Conservation (phyloP, 352 stramenopile species). For the Phytophthora cactorum region DNA sequence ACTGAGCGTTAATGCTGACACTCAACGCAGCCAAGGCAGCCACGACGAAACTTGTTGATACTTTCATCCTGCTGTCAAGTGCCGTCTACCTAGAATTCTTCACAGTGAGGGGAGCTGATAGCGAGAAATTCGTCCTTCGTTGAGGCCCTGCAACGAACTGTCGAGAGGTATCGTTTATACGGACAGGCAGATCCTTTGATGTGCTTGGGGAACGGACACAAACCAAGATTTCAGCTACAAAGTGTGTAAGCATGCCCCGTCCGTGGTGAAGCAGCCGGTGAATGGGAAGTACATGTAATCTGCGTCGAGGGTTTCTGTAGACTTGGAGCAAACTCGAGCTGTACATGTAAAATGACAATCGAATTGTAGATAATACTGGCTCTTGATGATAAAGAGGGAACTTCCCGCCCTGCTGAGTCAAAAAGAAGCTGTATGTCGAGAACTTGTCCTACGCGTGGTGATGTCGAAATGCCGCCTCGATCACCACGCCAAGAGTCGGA, state of each 20-base stretch:
- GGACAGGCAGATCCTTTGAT: constrained; percentile 33
- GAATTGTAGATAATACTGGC: not conserved
- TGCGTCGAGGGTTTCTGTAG: constrained; percentile 13
- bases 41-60: constrained; percentile 29
- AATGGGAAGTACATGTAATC: constrained; percentile 17
- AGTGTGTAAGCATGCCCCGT: constrained; percentile 13
- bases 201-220: constrained; percentile 24
- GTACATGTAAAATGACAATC: not conserved
- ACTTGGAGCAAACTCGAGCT: not conserved
- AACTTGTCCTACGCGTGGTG: constrained; percentile 1
- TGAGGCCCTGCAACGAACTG: constrained; percentile 24
- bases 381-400: constrained; percentile 11
- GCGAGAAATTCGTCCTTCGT: constrained; percentile 22
- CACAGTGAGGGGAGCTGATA: constrained; percentile 22
- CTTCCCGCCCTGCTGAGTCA: constrained; percentile 11
- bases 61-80: constrained; percentile 39
- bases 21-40: constrained; percentile 21
- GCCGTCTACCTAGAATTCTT: constrained; percentile 30
- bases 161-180: constrained; percentile 32
- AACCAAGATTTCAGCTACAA: constrained; percentile 16
- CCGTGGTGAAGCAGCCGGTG: constrained; percentile 22
- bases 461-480: not conserved
- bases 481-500: constrained; percentile 16
- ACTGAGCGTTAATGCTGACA: constrained; percentile 14
- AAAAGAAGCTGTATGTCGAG: constrained; percentile 6